Evolutionary conservation across 148 eudicot species (phyloP).

Genomic region (Linanthus parryae): DNA sequence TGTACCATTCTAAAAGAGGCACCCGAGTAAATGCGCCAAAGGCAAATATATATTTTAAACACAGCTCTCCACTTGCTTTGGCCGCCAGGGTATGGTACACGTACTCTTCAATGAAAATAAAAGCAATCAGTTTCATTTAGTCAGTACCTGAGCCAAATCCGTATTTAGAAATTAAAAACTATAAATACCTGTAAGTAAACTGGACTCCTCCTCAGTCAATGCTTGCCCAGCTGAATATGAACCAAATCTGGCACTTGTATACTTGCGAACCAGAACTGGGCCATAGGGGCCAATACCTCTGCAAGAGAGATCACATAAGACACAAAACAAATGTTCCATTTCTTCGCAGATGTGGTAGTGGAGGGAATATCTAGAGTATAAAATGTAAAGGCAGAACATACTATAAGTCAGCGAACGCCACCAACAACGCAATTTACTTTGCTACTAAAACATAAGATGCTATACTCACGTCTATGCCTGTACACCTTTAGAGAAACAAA

Average conservation of each 20-base stretch:
- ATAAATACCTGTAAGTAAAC: conserved; percentile 57
- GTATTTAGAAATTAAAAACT: neutral
- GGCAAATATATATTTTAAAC: conserved; percentile 82
- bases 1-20: conserved; percentile 70
- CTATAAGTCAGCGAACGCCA: no score
- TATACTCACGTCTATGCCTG: no score
- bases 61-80: conserved; percentile 95
- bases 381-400: no score
- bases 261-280: conserved; percentile 73
- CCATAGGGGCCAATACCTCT: conserved; percentile 98
- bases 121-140: neutral
- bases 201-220: conserved; percentile 65
- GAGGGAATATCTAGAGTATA: no score
- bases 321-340: no score
- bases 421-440: no score
- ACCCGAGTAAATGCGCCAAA: conserved; percentile 89
- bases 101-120: conserved; percentile 43
- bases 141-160: neutral
- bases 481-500: no score
- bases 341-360: no score
- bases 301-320: no score
- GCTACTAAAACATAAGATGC: no score
- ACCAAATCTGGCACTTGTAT: conserved; percentile 85
- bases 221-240: conserved; percentile 53
- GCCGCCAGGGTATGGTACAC: conserved; percentile 93